Percentiles rank a stretch among this genome's conserved stretches.
Conservation (phyloP, 129 eudicot species). For the Tanacetum coccineum region DNA sequence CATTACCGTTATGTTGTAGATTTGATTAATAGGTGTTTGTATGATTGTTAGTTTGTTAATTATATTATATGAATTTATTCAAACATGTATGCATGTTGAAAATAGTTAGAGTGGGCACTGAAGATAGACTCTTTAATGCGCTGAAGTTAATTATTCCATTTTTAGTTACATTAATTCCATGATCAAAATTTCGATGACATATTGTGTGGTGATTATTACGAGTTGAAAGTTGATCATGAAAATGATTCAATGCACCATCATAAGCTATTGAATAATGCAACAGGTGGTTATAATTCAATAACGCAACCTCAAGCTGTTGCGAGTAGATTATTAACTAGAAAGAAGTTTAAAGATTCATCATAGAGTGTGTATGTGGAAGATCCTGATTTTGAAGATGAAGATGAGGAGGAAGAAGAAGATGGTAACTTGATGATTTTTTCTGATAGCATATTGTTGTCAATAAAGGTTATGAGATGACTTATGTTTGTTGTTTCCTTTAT, state of each 20-base stretch:
- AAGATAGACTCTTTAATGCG: no score
- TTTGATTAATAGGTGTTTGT: no score
- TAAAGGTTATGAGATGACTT: background rate
- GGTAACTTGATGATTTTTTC: conserved; percentile 35
- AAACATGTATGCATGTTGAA: no score
- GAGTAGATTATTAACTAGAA: conserved; percentile 27
- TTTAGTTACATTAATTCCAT: no score
- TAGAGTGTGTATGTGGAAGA: conserved; percentile 39
- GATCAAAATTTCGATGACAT: conserved; percentile 78
- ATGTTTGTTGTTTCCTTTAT: no score
- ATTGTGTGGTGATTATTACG: conserved; percentile 93
- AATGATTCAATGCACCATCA: conserved; percentile 56
- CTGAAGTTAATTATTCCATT: no score
- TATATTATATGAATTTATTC: no score
- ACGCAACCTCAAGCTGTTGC: conserved; percentile 35
- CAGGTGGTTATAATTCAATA: conserved; percentile 42
- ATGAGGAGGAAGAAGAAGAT: conserved; percentile 59
- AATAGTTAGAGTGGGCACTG: no score
- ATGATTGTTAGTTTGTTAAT: no score
- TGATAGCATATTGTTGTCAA: background rate
- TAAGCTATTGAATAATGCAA: conserved; percentile 41
- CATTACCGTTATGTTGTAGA: no score
- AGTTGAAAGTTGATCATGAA: conserved; percentile 84
- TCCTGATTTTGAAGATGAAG: conserved; percentile 57
- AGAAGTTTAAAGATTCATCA: conserved; percentile 48